These are phyloP conservation scores for Diplotaxis tenuifolia DNA, from an alignment of 345 rosid species.

Conservation along the genomic window DNA sequence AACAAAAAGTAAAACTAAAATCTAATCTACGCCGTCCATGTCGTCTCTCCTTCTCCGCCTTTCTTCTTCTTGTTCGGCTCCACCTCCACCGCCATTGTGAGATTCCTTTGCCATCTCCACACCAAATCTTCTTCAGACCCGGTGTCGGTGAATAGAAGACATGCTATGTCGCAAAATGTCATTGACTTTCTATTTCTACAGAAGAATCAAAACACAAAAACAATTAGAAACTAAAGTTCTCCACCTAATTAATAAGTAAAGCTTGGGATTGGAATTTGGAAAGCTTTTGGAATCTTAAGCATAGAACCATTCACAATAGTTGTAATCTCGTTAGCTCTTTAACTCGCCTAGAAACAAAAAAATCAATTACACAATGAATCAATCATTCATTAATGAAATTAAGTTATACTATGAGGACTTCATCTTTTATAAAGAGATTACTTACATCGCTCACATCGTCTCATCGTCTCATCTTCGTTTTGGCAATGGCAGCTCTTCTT, in stretches of 20 bases:
- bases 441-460: slow-evolving; percentile 13
- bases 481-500: slow-evolving; percentile 20
- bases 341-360: neutral
- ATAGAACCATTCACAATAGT: slow-evolving; percentile 20
- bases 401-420: neutral
- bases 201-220: neutral
- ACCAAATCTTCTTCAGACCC: neutral
- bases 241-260: slow-evolving; percentile 21
- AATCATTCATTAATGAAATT: neutral
- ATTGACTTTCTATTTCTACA: neutral
- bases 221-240: neutral
- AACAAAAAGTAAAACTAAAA: neutral
- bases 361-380: neutral
- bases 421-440: neutral
- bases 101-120: too few relatives aligned
- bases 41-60: neutral
- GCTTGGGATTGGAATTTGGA: slow-evolving; percentile 25
- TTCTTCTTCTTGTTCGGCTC: neutral
- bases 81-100: neutral
- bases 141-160: neutral
- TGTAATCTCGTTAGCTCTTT: slow-evolving; percentile 12
- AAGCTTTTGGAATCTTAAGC: slow-evolving; percentile 27
- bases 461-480: slow-evolving; percentile 23
- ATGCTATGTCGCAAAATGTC: neutral
- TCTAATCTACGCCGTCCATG: neutral